These are phyloP conservation scores for Curvularia sp. DNA, from an alignment of 2,329 filamentous ascomycete genomes.

Conservation along the genomic window DNA sequence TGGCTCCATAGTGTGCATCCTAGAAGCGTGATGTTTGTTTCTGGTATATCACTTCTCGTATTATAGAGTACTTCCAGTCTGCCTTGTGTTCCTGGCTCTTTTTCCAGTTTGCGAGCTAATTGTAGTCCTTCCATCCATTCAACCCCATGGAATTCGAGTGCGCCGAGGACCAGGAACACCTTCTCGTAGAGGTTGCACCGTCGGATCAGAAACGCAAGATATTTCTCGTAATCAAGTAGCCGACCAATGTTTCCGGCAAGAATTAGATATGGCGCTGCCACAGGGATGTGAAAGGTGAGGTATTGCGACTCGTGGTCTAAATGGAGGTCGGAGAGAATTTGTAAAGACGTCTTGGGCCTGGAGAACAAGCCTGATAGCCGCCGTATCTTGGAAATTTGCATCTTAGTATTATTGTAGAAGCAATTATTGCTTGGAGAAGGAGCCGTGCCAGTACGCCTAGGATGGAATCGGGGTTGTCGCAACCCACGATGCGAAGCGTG, in stretches of 20 bases:
- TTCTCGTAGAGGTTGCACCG: slow-evolving; percentile 41
- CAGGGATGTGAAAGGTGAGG: slow-evolving; percentile 42
- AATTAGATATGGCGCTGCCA: slow-evolving; percentile 38
- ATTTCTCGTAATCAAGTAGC: slow-evolving; percentile 42
- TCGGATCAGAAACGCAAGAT: slow-evolving; percentile 41
- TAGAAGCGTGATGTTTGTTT: slow-evolving; percentile 59
- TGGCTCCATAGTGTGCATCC: slow-evolving; percentile 67
- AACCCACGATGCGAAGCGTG: not conserved
- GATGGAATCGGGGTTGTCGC: not conserved
- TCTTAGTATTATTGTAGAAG: not conserved
- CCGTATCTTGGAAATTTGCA: slow-evolving; percentile 26
- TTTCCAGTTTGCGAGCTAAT: slow-evolving; percentile 37
- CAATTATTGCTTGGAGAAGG: not conserved
- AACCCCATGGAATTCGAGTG: slow-evolving; percentile 40
- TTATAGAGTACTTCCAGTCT: slow-evolving; percentile 57
- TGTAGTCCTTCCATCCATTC: slow-evolving; percentile 35
- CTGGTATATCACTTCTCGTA: slow-evolving; percentile 51
- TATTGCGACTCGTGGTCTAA: slow-evolving; percentile 42
- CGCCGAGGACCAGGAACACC: slow-evolving; percentile 40
- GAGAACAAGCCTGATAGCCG: slow-evolving; percentile 38
- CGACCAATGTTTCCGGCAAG: slow-evolving; percentile 44
- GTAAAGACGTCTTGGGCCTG: slow-evolving; percentile 35
- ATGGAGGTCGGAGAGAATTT: slow-evolving; percentile 45
- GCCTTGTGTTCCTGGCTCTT: slow-evolving; percentile 37
- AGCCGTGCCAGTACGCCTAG: not conserved